These are phyloP conservation scores for Scleroderma bovista DNA, from an alignment of 768 basidiomycete genomes.

Conservation along the genomic window DNA sequence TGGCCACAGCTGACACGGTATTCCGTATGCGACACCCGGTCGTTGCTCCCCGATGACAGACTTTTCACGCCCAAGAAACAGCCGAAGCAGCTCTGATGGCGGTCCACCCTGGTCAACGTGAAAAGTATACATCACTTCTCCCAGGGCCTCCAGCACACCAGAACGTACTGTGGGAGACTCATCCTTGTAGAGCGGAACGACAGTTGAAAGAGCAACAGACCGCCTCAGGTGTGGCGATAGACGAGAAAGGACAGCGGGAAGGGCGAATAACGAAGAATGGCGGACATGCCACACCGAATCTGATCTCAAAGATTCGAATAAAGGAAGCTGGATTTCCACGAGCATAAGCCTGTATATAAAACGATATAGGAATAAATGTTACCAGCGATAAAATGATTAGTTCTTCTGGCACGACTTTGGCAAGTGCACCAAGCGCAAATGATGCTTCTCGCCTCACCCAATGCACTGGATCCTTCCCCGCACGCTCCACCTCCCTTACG, in stretches of 20 bases:
- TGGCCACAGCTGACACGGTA: slow-evolving; percentile 14
- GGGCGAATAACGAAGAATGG: slow-evolving; percentile 79
- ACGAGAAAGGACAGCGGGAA: slow-evolving; percentile 73
- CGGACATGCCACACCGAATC: slow-evolving; percentile 81
- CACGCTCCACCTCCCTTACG: slow-evolving; percentile 68
- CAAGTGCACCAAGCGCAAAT: slow-evolving; percentile 82
- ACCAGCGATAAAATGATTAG: slow-evolving; percentile 62
- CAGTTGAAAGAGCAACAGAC: slow-evolving; percentile 58
- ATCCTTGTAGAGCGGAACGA: slow-evolving; percentile 60
- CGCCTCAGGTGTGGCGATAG: slow-evolving; percentile 55
- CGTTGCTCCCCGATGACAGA: slow-evolving; percentile 38
- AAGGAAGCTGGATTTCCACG: slow-evolving; percentile 53
- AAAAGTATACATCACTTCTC: slow-evolving; percentile 86
- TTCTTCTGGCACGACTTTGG: slow-evolving; percentile 80
- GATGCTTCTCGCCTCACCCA: slow-evolving; percentile 85
- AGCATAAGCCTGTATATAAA: slow-evolving; percentile 2
- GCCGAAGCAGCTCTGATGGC: slow-evolving; percentile 64
- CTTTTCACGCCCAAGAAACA: slow-evolving; percentile 66
- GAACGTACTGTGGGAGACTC: slow-evolving; percentile 62
- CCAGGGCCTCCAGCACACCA: slow-evolving; percentile 80
- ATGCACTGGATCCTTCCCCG: slow-evolving; percentile 57
- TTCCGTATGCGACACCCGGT: slow-evolving; percentile 14
- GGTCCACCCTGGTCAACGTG: slow-evolving; percentile 55
- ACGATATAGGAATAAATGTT: slow-evolving; percentile 18
- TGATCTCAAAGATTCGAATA: slow-evolving; percentile 63